phyloP scores from a whole-genome alignment of 1,284 basidiomycete genomes.

The Ceratobasidium sp. region DNA sequence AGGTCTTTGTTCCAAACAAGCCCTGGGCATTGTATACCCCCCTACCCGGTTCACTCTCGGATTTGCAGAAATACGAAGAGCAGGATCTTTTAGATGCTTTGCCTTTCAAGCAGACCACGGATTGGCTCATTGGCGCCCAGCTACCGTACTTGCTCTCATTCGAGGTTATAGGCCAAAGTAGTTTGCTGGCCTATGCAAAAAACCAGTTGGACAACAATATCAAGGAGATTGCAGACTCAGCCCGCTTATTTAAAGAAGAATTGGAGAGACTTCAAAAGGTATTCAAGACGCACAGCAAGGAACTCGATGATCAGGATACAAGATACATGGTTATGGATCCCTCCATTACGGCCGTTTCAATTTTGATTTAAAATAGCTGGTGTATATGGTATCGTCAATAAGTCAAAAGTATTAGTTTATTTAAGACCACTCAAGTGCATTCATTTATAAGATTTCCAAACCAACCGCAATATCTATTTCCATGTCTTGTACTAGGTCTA shows the following conservation, averaged over 20 bases:
- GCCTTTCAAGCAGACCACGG: conserved; percentile 34
- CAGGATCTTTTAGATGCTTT: conserved; percentile 33
- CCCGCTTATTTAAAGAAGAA: conserved; percentile 5
- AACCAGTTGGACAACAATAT: neutral
- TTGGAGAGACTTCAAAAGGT: neutral
- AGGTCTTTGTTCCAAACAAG: conserved; percentile 41
- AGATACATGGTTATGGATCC: conserved; percentile 39
- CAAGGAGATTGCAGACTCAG: conserved; percentile 17
- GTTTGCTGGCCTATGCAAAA: conserved; percentile 20
- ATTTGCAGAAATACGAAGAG: conserved; percentile 5
- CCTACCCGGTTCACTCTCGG: conserved; percentile 27
- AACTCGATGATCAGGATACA: conserved; percentile 36
- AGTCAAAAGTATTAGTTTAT: too few relatives aligned
- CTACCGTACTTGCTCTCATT: conserved; percentile 36
- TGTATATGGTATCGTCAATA: too few relatives aligned
- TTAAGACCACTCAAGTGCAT: too few relatives aligned
- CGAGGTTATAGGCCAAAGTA: conserved; percentile 25
- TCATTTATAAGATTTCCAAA: too few relatives aligned
- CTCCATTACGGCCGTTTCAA: conserved; percentile 25
- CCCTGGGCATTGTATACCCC: conserved; percentile 39
- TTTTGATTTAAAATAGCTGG: conserved; percentile 43
- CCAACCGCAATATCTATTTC: too few relatives aligned
- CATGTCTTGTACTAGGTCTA: too few relatives aligned
- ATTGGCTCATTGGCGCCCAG: conserved; percentile 44
- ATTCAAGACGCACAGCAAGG: neutral